Evolutionary conservation across 2,329 filamentous ascomycete genomes (phyloP).

Genomic region (Colletotrichum gloeosporioides): DNA sequence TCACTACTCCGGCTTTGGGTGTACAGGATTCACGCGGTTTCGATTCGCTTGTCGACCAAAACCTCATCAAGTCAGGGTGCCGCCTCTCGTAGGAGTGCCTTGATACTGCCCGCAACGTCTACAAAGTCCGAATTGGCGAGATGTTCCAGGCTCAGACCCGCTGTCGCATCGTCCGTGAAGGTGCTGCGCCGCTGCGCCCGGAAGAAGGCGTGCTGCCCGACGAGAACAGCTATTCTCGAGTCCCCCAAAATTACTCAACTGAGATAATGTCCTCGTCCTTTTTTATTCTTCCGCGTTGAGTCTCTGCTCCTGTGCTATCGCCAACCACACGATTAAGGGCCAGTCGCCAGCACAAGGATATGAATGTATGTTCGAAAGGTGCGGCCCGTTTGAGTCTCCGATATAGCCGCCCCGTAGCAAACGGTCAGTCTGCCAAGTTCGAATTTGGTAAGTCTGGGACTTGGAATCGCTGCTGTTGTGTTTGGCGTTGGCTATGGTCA

Average conservation of each 20-base stretch:
- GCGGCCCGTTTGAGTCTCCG: neutral
- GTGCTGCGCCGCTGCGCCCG: neutral
- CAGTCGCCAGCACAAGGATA: neutral
- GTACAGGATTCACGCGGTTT: neutral
- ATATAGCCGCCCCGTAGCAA: neutral
- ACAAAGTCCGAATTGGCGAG: neutral
- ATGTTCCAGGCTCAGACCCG: accelerated
- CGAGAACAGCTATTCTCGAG: accelerated
- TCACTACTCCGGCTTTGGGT: neutral
- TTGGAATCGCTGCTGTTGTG: neutral
- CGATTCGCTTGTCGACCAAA: neutral
- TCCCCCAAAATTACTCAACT: accelerated
- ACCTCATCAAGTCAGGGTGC: accelerated
- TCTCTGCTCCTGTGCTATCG: neutral
- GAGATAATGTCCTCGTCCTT: accelerated
- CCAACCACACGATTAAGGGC: neutral
- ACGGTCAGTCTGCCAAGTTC: neutral
- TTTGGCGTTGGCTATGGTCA: accelerated
- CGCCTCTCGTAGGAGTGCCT: neutral
- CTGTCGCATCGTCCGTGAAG: neutral
- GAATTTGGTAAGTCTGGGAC: neutral
- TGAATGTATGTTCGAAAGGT: neutral
- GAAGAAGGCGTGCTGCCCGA: neutral
- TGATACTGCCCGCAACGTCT: neutral
- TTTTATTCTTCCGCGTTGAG: neutral